Conservation (phyloP, 1,284 basidiomycete species). For the Boletellus deceptivus region DNA sequence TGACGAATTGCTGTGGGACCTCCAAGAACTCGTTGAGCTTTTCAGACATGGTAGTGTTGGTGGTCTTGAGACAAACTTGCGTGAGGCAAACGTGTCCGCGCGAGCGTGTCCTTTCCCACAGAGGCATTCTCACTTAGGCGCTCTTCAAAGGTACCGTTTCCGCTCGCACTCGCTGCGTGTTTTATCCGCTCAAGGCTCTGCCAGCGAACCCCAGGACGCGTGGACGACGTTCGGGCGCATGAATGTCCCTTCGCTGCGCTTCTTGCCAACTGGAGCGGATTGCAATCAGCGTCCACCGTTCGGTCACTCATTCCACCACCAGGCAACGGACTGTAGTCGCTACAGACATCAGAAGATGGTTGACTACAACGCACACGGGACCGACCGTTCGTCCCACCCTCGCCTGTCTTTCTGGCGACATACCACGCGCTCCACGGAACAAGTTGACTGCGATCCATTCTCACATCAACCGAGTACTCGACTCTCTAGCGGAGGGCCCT, state of each 20-base stretch:
- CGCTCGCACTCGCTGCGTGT: not conserved
- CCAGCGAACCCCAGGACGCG: constrained; percentile 9
- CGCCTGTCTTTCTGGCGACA: constrained; percentile 4
- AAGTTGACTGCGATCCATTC: constrained; percentile 23
- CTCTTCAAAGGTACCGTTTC: constrained; percentile 13
- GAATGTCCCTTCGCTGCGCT: constrained; percentile 47
- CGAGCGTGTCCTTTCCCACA: constrained; percentile 23
- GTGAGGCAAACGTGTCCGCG: constrained; percentile 23
- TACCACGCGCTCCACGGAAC: constrained; percentile 13
- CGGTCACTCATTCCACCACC: constrained; percentile 9
- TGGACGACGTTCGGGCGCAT: constrained; percentile 37
- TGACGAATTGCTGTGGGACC: constrained; percentile 88
- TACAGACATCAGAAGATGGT: constrained; percentile 23
- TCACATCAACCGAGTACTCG: constrained; percentile 34
- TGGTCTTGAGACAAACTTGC: constrained; percentile 15
- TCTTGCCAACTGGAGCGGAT: constrained; percentile 30
- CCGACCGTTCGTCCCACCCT: constrained; percentile 1
- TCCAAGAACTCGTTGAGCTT: constrained; percentile 90
- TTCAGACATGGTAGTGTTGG: constrained; percentile 70
- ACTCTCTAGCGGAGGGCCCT: constrained; percentile 22
- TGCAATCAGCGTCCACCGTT: constrained; percentile 25
- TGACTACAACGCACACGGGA: constrained; percentile 14
- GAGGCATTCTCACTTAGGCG: not conserved
- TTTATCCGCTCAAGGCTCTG: constrained; percentile 5
- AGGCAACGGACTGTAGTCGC: constrained; percentile 8